Base-by-base conservation (phyloP, 2,329 filamentous ascomycete species). In the Phialocephala subalpina region DNA sequence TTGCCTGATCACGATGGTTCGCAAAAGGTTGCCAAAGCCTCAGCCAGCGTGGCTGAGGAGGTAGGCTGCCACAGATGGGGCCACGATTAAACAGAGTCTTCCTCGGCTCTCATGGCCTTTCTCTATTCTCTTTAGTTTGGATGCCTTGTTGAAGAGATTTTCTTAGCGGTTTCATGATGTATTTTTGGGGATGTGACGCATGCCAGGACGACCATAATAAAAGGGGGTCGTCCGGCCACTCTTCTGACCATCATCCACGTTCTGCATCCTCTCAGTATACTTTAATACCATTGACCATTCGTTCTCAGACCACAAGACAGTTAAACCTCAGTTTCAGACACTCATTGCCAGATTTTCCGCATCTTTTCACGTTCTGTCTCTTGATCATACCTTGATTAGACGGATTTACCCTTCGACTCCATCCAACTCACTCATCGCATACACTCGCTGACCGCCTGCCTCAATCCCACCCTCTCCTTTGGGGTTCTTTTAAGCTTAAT, bases 121-220 rank as follows among this genome's bases (percentile, higher is more conserved):
- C 49, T 53, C 25, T 14, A 25, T 25, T 22, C 4, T 27, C 49
- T 22, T 53, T 27, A 53, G 49, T 22, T 14, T 53, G 49, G 49
- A 53, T 53, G 49, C 49, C 49, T 53, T 22, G 27, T 33, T 22
- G 49, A 33, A 53, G 27, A 29, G 47, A 14, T 53, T 53, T 53
- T 33, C 16, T 29, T 16, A 33, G 22, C n/a, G 27, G 49, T 27
- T 53, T 53, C 27, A 27, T 22, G 5, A 33, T 29, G 12, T 29
- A 53, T 53, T 53, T n/a, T 11, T 53, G 49, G 49, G 49, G 29
- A 29, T 53, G 16, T n/a, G 29, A 29, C 49, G 49, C 27, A 14
- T 7, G 29, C 22, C 25, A 27, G 14, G 22, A 22, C 8, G 22
- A 22, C 5, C 22, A 49, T 49, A 6, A 49, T 49, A 49, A 49